A percentile compares a stretch with the other conserved stretches of the same genome.
phyloP scores from a whole-genome alignment of 352 stramenopile species.

The Saprolegnia parasitica region DNA sequence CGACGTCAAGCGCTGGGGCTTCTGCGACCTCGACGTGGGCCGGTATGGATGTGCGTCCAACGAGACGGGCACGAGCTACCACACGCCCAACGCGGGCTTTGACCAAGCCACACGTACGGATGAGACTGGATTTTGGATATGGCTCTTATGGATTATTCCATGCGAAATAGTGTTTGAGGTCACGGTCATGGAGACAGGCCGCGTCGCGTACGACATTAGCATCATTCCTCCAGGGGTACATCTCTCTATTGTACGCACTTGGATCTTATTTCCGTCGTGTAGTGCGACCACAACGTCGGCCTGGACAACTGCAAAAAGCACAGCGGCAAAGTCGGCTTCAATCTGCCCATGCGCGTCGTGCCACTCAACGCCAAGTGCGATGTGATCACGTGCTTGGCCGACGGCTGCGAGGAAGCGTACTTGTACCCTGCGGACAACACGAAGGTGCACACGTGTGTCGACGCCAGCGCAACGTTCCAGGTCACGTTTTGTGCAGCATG shows the following conservation, averaged over 20 bases:
- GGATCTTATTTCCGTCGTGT: background rate
- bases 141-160: background rate
- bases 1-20: background rate
- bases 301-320: conserved; percentile 7
- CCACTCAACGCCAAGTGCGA: conserved; percentile 42
- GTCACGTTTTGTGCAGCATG: conserved; percentile 58
- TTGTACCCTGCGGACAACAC: conserved; percentile 52
- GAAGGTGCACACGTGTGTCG: conserved; percentile 56
- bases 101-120: conserved; percentile 24
- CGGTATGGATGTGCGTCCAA: conserved; percentile 9
- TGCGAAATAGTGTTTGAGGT: conserved; percentile 22
- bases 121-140: background rate
- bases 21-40: conserved; percentile 1
- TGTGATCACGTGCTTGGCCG: conserved; percentile 41
- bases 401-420: conserved; percentile 56
- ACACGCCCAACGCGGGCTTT: background rate
- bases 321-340: conserved; percentile 63
- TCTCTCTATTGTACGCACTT: background rate
- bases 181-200: background rate
- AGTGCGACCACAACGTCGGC: background rate
- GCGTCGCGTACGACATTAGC: conserved; percentile 16
- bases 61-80: background rate
- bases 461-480: conserved; percentile 43
- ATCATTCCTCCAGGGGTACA: conserved; percentile 24
- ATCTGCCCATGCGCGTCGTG: conserved; percentile 62